Evolutionary conservation across 345 rosid species (phyloP), one percentile per base, ranked within the genome.

Genomic region (Anacardium occidentale): DNA sequence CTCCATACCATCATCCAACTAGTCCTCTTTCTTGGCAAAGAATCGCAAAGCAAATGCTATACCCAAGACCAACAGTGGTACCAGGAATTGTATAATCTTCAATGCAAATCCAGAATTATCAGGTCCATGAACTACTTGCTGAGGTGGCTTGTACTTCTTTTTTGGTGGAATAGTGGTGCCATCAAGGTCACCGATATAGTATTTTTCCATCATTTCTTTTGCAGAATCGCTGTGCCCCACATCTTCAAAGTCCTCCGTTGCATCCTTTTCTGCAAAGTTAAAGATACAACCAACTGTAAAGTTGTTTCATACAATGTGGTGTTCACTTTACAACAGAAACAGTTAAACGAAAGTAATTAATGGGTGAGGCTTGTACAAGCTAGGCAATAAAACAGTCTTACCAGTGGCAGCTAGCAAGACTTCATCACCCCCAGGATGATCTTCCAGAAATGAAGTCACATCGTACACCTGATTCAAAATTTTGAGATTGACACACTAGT

Each of bases 391-490:
- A 22, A 62, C 9, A 20, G 61, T 22, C 44, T 21, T 78, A 91
- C 98, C 98, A 10, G 88, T 85, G 26, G 87, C 83, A 64, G 90
- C 88, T 55, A 94, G 83, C 80, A 94, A 68, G 63, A 91, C 84
- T 72, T 90, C 87, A 72, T 87, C 98, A 62, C 98, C 98, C 48
- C 94, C 94, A 37, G 93, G 96, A 80, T 91, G 98, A 61, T 94
- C 98, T 7, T 88, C 92, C 60, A 94, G 84, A 81, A 90, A 94
- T 44, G 70, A 53, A 54, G 92, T 88, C n/a, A 94, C 84, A 71
- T 94, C 90, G 78, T 90, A 94, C 13, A 91, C 97, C 98, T 94
- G 82, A 76, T 34, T 20, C 20, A 64, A 26, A 14, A 10, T 18
- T 45, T 70, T 58, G 25, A 69, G 34, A 58, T 26, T 69, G 25